phyloP scores from a whole-genome alignment of 495 filamentous ascomycete species.

The Evernia prunastri region DNA sequence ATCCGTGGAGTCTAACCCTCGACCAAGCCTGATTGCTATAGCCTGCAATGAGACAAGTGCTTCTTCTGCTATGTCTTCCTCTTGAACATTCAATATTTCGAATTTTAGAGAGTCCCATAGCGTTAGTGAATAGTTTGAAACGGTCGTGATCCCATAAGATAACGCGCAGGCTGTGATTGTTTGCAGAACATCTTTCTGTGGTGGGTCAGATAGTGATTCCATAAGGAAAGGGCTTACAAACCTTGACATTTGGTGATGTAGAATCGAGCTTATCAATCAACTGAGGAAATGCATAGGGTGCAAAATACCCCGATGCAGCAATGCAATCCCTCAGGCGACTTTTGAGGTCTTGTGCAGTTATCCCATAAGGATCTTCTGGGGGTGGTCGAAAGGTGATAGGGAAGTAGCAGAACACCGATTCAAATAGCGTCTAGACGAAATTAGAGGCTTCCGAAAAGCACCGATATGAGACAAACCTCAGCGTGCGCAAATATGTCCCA shows the following conservation, averaged over 20 bases:
- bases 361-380: constrained; percentile 67
- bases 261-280: constrained; percentile 72
- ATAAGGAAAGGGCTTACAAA: constrained; percentile 23
- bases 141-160: constrained; percentile 54
- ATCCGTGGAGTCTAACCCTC: constrained; percentile 42
- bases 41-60: constrained; percentile 49
- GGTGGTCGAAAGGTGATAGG: constrained; percentile 72
- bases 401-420: constrained; percentile 72
- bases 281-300: constrained; percentile 61
- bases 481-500: constrained; percentile 60
- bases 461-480: constrained; percentile 41
- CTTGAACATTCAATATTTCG: constrained; percentile 67
- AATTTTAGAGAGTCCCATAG: constrained; percentile 72
- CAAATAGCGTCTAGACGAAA: constrained; percentile 51
- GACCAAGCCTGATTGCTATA: constrained; percentile 54
- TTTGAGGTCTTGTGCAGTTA: constrained; percentile 69
- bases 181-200: constrained; percentile 63
- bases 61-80: constrained; percentile 61
- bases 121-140: constrained; percentile 62
- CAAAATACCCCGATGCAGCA: constrained; percentile 59
- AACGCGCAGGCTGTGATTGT: constrained; percentile 54
- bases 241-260: constrained; percentile 66
- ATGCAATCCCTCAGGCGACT: constrained; percentile 64
- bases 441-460: constrained; percentile 28
- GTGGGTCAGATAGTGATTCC: constrained; percentile 28